Base-by-base conservation (phyloP, 2,329 filamentous ascomycete genomes). In the Diaporthe velutina region DNA sequence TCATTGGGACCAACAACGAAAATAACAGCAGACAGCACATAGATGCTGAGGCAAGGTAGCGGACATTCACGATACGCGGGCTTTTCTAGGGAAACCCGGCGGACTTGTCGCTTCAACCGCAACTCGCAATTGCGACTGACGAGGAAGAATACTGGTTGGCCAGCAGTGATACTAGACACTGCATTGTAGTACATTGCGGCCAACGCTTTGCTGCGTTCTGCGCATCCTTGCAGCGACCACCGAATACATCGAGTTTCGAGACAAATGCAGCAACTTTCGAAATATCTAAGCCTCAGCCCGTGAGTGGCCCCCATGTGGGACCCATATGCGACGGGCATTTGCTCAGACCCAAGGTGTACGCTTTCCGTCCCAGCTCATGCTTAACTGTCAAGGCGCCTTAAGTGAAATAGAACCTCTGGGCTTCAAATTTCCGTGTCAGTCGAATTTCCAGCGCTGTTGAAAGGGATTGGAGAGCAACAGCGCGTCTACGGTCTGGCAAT, bases 161-260 rank as follows among this genome's bases (percentile, higher is more conserved):
- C 60, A 73, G 40, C 74, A 38, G 52, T 61, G 72, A 72, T 74
- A 66, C 58, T 73, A 67, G 70, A 73, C 42, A 45, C 45, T 61
- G 35, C 42, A 73, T 13, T 30, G n/a, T 12, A 64, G 17, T 35
- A 33, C 35, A 19, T 61, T 17, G 30, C 7, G 33, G 45, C 45
- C 45, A 42, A n/a, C n/a, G 19, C 45, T 30, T 13, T 35, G 57
- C 33, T 58, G 55, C n/a, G 61, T 50, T 50, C 10, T 33, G 40
- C 28, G 57, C 58, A 30, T 40, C 13, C 38, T 61, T n/a, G 25
- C n/a, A 25, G n/a, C 13, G 15, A 25, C 12, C 38, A 50, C 15
- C 2, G 48, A 54, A 38, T 12, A 30, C 48, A n/a, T 35, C 4
- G 9, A 25, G 9, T 28, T 30, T 40, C 52, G 6, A 30, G n/a